phyloP scores from a whole-genome alignment of 192 early-diverging fungal genomes.

The Thoreauomyces humboldtii region DNA sequence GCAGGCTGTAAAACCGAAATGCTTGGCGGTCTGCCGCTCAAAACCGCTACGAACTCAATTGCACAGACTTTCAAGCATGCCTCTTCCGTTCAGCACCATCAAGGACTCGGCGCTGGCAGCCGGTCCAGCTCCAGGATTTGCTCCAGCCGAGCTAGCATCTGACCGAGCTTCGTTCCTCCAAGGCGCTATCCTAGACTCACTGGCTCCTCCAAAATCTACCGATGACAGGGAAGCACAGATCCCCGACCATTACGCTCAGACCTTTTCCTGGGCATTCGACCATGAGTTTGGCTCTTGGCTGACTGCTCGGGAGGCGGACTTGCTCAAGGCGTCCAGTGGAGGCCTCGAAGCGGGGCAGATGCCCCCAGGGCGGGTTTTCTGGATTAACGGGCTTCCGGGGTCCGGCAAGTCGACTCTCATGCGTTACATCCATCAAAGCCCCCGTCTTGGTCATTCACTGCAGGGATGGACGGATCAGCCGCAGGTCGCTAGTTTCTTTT shows the following conservation, averaged over 20 bases:
- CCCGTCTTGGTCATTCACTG: background rate
- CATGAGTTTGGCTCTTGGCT: constrained; percentile 1
- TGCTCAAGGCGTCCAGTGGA: too few species aligned
- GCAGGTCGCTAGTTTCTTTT: background rate
- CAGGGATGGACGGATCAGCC: background rate
- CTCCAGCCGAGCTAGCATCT: background rate
- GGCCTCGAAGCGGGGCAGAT: background rate
- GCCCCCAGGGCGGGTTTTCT: background rate
- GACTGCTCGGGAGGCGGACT: background rate
- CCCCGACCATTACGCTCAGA: background rate
- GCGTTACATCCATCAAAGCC: background rate
- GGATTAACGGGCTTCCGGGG: background rate
- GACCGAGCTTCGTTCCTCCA: background rate
- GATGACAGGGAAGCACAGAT: constrained; percentile 1
- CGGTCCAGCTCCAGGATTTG: too few species aligned
- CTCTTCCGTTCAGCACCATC: too few species aligned
- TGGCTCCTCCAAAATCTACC: background rate
- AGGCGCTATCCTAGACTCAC: constrained; percentile 3
- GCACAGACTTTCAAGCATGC: too few species aligned
- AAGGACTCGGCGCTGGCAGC: too few species aligned
- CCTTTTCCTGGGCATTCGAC: constrained; percentile 1
- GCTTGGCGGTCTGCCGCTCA: too few species aligned
- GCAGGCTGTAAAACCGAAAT: too few species aligned
- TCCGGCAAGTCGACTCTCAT: constrained; percentile 7
- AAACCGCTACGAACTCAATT: too few species aligned